These are phyloP conservation scores for Tetrahymena elliotti DNA, from an alignment of 73 alveolate species.

Conservation along the genomic window DNA sequence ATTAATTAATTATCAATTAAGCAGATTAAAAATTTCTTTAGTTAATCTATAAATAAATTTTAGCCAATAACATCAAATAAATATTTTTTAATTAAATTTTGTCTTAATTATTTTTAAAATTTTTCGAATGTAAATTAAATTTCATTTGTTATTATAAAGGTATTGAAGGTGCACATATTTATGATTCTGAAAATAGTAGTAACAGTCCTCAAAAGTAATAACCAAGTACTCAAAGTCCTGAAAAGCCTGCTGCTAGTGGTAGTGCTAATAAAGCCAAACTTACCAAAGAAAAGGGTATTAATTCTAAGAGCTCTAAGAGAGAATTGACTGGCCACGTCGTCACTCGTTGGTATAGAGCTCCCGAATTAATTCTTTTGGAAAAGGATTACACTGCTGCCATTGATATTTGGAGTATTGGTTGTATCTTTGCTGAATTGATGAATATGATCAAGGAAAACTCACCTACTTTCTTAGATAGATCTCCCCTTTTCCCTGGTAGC, in stretches of 20 bases:
- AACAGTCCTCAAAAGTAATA: neutral
- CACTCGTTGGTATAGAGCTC: conserved; percentile 98
- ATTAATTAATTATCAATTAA: neutral
- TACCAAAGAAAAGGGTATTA: neutral
- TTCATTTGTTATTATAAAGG: neutral
- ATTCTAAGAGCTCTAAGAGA: conserved; percentile 47
- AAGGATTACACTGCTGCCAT: conserved; percentile 91
- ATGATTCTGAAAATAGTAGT: neutral
- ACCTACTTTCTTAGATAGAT: conserved; percentile 80
- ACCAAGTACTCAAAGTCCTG: neutral
- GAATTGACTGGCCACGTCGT: conserved; percentile 96
- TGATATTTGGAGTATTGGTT: conserved; percentile 97
- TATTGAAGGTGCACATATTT: conserved; percentile 14
- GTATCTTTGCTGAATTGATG: conserved; percentile 93
- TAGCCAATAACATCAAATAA: neutral
- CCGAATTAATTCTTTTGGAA: conserved; percentile 93
- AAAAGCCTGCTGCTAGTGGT: neutral
- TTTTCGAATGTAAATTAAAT: neutral
- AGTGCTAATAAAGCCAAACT: neutral
- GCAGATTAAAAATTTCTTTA: neutral
- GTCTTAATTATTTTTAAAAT: too few species aligned
- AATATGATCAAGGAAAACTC: conserved; percentile 95
- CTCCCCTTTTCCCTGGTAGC: conserved; percentile 98
- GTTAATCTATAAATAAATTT: neutral
- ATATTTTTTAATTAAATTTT: too few species aligned